Evolutionary conservation across 2,329 filamentous ascomycete species (phyloP).

Genomic region (Boeremia exigua): DNA sequence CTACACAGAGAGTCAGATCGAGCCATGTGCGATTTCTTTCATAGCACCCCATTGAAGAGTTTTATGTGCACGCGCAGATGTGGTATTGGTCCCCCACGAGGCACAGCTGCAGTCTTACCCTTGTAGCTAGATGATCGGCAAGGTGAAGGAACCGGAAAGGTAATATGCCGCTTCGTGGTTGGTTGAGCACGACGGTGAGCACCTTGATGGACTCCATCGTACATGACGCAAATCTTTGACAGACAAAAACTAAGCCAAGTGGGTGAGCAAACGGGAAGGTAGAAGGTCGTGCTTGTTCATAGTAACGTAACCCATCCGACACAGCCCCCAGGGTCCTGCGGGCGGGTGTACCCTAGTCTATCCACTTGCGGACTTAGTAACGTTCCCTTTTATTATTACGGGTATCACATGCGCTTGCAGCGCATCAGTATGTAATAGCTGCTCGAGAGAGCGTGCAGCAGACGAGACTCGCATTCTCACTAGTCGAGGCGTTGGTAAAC

Average conservation of each 20-base stretch:
- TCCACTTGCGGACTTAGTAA: neutral
- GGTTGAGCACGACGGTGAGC: neutral
- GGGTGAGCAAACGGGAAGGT: slow-evolving; percentile 4
- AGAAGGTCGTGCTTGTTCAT: neutral
- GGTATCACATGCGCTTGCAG: slow-evolving; percentile 1
- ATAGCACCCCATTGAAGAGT: neutral
- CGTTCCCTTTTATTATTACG: neutral
- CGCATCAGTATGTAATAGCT: neutral
- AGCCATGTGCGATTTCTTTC: neutral
- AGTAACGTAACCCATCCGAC: slow-evolving; percentile 3
- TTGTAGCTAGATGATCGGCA: neutral
- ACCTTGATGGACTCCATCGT: slow-evolving; percentile 15
- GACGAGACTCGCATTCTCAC: slow-evolving; percentile 1
- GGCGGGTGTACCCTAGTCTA: slow-evolving; percentile 7
- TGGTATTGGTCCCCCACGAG: neutral
- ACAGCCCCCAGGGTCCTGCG: neutral
- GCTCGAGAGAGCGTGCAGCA: slow-evolving; percentile 8
- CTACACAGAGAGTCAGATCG: neutral
- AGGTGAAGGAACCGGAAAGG: neutral
- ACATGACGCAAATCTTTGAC: neutral
- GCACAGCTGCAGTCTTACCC: neutral
- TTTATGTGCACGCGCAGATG: slow-evolving; percentile 2
- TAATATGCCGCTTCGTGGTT: neutral
- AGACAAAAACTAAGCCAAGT: neutral
- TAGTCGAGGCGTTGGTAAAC: slow-evolving; percentile 40